These are phyloP conservation scores for Coffea eugenioides DNA, from an alignment of 257 asterid genomes.

Conservation along the genomic window DNA sequence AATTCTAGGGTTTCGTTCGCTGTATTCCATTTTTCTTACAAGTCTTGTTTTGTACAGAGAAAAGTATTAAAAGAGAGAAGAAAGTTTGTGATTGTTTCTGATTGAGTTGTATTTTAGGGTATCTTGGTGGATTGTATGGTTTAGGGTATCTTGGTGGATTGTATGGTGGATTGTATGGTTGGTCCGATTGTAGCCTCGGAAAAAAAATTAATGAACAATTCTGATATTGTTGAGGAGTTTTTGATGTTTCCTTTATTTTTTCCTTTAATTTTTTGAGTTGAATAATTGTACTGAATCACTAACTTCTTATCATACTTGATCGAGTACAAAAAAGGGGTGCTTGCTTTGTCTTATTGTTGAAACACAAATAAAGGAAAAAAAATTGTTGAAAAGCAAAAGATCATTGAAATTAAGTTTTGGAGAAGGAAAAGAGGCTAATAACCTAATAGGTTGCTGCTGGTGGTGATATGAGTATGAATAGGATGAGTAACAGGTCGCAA, in stretches of 20 bases:
- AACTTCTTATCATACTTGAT: neutral
- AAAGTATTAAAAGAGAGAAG: neutral
- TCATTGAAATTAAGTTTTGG: neutral
- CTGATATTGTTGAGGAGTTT: neutral
- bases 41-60: neutral
- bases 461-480: neutral
- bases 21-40: neutral
- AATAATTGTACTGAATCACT: neutral
- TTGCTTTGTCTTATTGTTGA: neutral
- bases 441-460: neutral
- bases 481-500: neutral
- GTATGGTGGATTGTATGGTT: neutral
- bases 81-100: neutral
- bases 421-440: neutral
- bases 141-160: neutral
- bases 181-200: neutral
- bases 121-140: neutral
- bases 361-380: neutral
- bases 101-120: too few species aligned
- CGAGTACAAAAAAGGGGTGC: neutral
- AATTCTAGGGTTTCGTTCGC: neutral
- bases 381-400: neutral
- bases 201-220: neutral
- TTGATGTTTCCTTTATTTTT: neutral
- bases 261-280: neutral